phyloP scores from a whole-genome alignment of 2,329 filamentous ascomycete genomes.

The Trichophyton rubrum region DNA sequence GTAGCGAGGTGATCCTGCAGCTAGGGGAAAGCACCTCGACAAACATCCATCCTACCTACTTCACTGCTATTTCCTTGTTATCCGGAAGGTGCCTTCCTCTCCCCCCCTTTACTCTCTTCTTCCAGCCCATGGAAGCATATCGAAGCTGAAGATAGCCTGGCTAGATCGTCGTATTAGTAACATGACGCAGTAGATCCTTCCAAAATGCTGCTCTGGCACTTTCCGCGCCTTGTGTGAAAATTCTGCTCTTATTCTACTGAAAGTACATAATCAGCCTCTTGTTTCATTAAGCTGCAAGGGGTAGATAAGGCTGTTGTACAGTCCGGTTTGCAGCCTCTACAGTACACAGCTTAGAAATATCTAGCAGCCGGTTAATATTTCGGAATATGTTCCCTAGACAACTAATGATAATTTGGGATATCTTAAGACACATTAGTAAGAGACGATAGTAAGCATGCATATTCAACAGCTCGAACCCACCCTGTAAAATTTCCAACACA shows the following conservation, averaged over 20 bases:
- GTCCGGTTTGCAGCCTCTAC: not conserved
- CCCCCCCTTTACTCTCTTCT: too few species aligned
- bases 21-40: too few species aligned
- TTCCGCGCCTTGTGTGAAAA: not conserved
- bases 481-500: too few species aligned
- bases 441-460: not conserved
- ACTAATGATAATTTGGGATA: not conserved
- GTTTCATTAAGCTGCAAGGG: constrained; percentile 1
- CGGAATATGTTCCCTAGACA: not conserved
- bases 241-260: not conserved
- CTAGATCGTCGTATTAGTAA: not conserved
- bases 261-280: not conserved
- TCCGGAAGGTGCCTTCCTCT: too few species aligned
- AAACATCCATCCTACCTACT: too few species aligned
- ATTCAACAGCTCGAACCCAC: too few species aligned
- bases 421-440: not conserved
- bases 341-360: not conserved
- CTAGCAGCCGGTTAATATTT: too few species aligned
- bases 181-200: not conserved
- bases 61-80: too few species aligned
- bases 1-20: too few species aligned
- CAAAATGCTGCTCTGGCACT: not conserved
- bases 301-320: not conserved
- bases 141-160: not conserved
- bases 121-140: not conserved